These are phyloP conservation scores for Amphibolis antarctica DNA, from an alignment of 106 monocot genomes.

Conservation along the genomic window DNA sequence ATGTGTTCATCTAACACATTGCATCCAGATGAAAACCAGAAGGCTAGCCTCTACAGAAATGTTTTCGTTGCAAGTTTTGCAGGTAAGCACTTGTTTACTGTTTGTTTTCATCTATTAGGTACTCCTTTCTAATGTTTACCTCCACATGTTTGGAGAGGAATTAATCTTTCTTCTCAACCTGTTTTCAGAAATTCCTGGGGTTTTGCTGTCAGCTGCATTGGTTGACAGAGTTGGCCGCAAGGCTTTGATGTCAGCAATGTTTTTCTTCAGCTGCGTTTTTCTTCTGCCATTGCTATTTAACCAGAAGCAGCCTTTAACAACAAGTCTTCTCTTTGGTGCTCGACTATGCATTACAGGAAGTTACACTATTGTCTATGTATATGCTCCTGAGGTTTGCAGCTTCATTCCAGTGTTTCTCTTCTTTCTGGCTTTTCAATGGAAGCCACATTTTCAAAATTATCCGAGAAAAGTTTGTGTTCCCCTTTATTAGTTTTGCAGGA, in stretches of 20 bases:
- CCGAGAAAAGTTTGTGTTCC: no score
- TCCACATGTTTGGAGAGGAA: neutral
- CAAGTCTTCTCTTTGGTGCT: constrained; percentile 57
- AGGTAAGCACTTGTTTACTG: constrained; percentile 19
- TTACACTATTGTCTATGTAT: constrained; percentile 56
- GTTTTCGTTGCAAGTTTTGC: constrained; percentile 71
- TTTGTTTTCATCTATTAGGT: neutral
- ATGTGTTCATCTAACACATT: constrained; percentile 14
- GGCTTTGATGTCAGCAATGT: constrained; percentile 45
- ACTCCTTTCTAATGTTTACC: neutral
- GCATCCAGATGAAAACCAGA: constrained; percentile 2
- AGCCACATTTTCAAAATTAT: no score
- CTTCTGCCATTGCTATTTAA: constrained; percentile 40
- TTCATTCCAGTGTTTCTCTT: no score
- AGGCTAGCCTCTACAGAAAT: constrained; percentile 38
- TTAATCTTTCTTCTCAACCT: neutral
- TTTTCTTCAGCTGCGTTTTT: constrained; percentile 47
- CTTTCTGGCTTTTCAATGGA: no score
- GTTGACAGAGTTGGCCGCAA: constrained; percentile 75
- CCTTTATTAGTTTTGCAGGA: no score
- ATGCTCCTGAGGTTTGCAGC: constrained; percentile 85
- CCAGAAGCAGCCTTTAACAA: constrained; percentile 29
- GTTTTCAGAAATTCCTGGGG: constrained; percentile 60
- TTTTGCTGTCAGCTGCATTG: constrained; percentile 41
- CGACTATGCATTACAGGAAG: constrained; percentile 60